phyloP scores from a whole-genome alignment of 768 basidiomycete species.

The Leucocoprinus leucothites region DNA sequence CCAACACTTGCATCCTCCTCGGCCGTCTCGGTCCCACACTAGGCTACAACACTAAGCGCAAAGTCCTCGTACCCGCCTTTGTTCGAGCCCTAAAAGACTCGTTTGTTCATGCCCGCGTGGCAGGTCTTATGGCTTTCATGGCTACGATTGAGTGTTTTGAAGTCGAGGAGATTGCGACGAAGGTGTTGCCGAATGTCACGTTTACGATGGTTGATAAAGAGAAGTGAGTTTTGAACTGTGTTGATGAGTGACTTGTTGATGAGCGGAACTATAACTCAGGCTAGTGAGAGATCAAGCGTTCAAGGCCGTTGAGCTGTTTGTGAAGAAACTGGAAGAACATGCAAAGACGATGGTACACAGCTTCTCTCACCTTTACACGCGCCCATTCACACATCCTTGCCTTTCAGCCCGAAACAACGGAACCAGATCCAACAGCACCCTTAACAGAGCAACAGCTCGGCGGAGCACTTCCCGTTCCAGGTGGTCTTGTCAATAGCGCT shows the following conservation, averaged over 20 bases:
- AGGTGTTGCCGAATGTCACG: constrained; percentile 84
- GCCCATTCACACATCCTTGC: background rate
- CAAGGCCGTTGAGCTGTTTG: constrained; percentile 85
- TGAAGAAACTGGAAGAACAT: constrained; percentile 78
- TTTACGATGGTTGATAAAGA: constrained; percentile 86
- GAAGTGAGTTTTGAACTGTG: constrained; percentile 78
- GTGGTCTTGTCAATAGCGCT: constrained; percentile 76
- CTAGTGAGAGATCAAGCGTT: constrained; percentile 95
- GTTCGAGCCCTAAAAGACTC: constrained; percentile 83
- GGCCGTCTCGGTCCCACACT: constrained; percentile 86
- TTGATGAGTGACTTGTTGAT: too few species aligned
- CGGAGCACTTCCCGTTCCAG: constrained; percentile 31
- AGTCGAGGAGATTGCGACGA: constrained; percentile 81
- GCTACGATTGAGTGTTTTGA: constrained; percentile 91
- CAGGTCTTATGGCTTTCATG: constrained; percentile 94
- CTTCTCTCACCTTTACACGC: background rate
- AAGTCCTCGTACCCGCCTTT: constrained; percentile 97
- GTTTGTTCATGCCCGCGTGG: constrained; percentile 91
- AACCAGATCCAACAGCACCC: constrained; percentile 26
- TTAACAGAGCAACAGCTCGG: constrained; percentile 16
- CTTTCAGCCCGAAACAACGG: constrained; percentile 37
- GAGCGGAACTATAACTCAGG: constrained; percentile 48
- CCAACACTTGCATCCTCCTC: constrained; percentile 95
- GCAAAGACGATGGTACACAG: constrained; percentile 75
- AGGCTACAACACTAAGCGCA: constrained; percentile 86